A percentile compares a stretch with the other conserved stretches of the same genome.
Conservation (phyloP, 2,329 filamentous ascomycete genomes). For the Corynespora cassiicola region DNA sequence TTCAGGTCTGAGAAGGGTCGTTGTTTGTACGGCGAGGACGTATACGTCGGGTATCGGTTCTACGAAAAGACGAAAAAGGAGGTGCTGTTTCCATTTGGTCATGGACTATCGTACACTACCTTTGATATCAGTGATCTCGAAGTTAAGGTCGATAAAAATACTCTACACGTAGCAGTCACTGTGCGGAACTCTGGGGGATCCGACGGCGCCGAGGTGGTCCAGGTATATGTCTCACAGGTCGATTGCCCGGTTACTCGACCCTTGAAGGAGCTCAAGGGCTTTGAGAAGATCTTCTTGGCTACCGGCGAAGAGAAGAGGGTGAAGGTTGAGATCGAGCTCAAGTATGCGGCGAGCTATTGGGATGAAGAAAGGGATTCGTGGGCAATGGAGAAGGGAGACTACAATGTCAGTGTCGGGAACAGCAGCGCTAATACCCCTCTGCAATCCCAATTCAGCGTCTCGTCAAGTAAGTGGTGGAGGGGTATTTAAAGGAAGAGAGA, state of each 20-base stretch:
- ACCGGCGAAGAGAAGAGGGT: constrained; percentile 63
- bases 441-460: constrained; percentile 62
- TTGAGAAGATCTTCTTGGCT: constrained; percentile 64
- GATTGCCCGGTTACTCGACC: constrained; percentile 55
- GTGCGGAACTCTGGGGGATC: constrained; percentile 66
- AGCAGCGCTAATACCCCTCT: constrained; percentile 63
- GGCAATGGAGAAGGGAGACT: constrained; percentile 69
- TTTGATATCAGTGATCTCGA: constrained; percentile 61
- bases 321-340: constrained; percentile 63
- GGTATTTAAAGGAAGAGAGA: no score
- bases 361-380: constrained; percentile 64
- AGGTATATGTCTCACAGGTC: constrained; percentile 57
- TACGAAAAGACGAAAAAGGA: constrained; percentile 76
- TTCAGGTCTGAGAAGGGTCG: constrained; percentile 73
- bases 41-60: constrained; percentile 86
- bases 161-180: constrained; percentile 55
- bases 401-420: constrained; percentile 66
- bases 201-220: constrained; percentile 59
- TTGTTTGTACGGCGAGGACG: constrained; percentile 73
- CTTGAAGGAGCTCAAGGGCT: constrained; percentile 66
- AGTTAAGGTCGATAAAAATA: constrained; percentile 56
- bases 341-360: constrained; percentile 73
- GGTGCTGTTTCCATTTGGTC: constrained; percentile 82
- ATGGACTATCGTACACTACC: constrained; percentile 77
- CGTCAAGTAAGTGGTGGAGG: constrained; percentile 71